Evolutionary conservation across 345 rosid species (phyloP).

Genomic region (Salix viminalis): DNA sequence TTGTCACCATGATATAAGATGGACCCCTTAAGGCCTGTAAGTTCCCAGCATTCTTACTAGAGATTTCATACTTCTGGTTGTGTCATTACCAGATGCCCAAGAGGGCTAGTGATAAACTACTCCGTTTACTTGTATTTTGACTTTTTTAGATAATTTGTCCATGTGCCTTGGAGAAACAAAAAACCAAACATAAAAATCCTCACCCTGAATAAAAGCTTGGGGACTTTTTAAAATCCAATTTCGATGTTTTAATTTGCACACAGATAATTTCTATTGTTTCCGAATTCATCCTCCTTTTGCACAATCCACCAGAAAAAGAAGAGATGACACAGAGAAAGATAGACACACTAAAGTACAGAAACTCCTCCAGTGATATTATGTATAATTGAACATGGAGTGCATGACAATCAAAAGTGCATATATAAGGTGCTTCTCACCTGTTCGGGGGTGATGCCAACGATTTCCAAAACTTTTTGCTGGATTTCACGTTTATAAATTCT

Average conservation of each 20-base stretch:
- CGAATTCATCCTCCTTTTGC: not conserved
- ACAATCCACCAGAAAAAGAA: not conserved
- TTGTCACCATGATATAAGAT: not conserved
- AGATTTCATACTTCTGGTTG: not conserved
- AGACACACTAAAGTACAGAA: not conserved
- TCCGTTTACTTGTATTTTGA: not conserved
- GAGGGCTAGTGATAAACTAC: too few species aligned
- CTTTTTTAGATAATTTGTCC: not conserved
- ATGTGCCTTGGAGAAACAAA: not conserved
- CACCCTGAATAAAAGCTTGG: not conserved
- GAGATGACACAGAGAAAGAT: not conserved
- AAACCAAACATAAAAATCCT: not conserved
- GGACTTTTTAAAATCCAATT: too few species aligned
- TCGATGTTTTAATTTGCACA: not conserved
- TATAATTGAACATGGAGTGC: not conserved
- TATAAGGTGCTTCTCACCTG: conserved; percentile 42
- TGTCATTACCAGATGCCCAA: not conserved
- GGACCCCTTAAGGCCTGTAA: not conserved
- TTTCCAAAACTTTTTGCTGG: conserved; percentile 82
- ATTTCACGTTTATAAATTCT: conserved; percentile 85
- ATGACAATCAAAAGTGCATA: not conserved
- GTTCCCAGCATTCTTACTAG: not conserved
- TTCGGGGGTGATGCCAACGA: conserved; percentile 69
- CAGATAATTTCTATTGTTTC: not conserved
- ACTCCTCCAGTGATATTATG: not conserved